These are phyloP conservation scores for Hymenoscyphus linearis DNA, from an alignment of 2,329 filamentous ascomycete genomes.

Conservation along the genomic window DNA sequence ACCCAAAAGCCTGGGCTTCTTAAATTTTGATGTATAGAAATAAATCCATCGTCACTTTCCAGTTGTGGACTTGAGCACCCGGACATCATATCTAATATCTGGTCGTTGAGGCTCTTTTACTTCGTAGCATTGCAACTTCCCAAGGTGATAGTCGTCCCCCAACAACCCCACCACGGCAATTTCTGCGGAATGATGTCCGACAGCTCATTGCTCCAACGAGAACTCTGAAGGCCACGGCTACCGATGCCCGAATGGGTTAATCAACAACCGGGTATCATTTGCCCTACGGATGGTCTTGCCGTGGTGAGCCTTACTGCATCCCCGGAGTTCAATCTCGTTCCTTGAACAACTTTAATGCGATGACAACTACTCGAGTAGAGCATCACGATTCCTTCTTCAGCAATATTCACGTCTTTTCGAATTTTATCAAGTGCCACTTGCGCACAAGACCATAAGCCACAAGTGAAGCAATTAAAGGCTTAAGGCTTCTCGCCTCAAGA, in stretches of 20 bases:
- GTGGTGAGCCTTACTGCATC: background rate
- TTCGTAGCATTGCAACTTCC: background rate
- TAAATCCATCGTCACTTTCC: background rate
- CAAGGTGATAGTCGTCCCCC: background rate
- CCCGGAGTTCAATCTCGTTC: background rate
- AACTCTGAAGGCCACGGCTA: background rate
- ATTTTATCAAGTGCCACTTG: background rate
- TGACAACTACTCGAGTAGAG: slow-evolving; percentile 1
- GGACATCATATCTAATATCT: background rate
- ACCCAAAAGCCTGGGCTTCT: background rate
- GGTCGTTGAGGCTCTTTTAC: background rate
- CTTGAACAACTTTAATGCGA: slow-evolving; percentile 14
- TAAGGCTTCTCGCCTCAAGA: background rate
- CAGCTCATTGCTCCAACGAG: background rate
- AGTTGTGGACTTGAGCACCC: background rate
- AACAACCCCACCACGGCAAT: background rate
- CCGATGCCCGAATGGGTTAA: background rate
- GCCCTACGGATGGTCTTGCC: background rate
- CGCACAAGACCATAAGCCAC: background rate
- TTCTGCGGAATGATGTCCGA: background rate
- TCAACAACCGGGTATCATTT: background rate
- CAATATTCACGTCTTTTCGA: background rate
- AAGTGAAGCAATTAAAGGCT: background rate
- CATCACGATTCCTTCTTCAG: background rate
- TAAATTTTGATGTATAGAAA: background rate